Percentiles rank a stretch among this genome's conserved stretches.
Conservation (phyloP, 176 grass and related monocot species). For the Luzula sylvatica region DNA sequence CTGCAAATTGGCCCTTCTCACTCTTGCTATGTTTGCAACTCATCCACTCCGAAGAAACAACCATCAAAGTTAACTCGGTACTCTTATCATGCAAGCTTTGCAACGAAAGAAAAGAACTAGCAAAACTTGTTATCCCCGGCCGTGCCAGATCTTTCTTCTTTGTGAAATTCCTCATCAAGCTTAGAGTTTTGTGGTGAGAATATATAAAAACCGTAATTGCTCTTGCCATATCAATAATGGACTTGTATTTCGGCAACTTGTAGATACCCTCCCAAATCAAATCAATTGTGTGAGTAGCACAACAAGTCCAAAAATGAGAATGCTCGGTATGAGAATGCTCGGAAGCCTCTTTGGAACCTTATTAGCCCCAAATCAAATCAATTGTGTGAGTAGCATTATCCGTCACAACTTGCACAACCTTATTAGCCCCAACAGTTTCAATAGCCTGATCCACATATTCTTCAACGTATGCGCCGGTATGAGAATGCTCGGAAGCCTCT, state of each 20-base stretch:
- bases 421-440: too few relatives aligned
- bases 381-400: neutral
- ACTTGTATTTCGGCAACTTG: neutral
- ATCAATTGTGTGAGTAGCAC: neutral
- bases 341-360: too few relatives aligned
- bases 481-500: neutral
- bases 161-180: too few relatives aligned
- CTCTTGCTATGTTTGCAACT: neutral
- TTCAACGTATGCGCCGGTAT: neutral
- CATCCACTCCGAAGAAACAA: neutral
- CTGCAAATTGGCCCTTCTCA: neutral
- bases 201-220: neutral
- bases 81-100: neutral
- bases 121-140: neutral
- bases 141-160: neutral
- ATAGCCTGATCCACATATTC: neutral
- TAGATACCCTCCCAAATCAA: constrained; percentile 2
- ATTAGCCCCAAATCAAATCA: neutral
- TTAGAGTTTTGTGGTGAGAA: neutral
- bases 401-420: neutral
- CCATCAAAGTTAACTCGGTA: neutral
- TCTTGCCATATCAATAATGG: neutral
- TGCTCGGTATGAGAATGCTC: too few relatives aligned
- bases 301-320: neutral
- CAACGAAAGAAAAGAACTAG: too few relatives aligned